A percentile compares a stretch with the other conserved stretches of the same genome.
Conservation (phyloP, 805 yeast species). For the Suhomyces emberorum region DNA sequence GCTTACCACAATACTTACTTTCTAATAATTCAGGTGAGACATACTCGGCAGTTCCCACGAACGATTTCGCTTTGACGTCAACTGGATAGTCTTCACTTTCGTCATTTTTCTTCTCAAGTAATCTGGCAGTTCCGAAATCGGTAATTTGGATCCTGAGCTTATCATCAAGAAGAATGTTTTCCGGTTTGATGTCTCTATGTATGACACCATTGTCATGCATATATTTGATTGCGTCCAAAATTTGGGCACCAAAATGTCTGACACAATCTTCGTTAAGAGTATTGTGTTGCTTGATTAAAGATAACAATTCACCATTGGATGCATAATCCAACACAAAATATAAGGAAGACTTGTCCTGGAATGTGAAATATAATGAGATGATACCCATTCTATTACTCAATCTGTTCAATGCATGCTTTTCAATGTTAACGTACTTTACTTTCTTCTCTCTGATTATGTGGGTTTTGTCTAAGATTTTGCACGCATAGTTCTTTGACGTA, state of each 20-base stretch:
- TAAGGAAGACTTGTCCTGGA: conserved; percentile 70
- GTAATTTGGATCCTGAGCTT: conserved; percentile 65
- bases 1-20: conserved; percentile 63
- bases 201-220: conserved; percentile 75
- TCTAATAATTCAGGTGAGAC: conserved; percentile 79
- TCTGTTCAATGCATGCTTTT: conserved; percentile 73
- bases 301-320: conserved; percentile 70
- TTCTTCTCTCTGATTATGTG: conserved; percentile 79
- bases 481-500: conserved; percentile 62
- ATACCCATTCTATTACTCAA: conserved; percentile 60
- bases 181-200: conserved; percentile 83
- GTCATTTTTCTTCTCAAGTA: conserved; percentile 51
- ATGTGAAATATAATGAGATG: conserved; percentile 68
- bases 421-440: conserved; percentile 81
- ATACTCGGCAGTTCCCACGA: conserved; percentile 84
- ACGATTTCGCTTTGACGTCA: conserved; percentile 70
- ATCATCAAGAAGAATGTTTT: conserved; percentile 65
- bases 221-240: conserved; percentile 66
- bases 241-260: conserved; percentile 67
- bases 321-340: conserved; percentile 80
- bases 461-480: conserved; percentile 70
- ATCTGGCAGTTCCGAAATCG: conserved; percentile 82
- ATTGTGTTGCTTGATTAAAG: conserved; percentile 66
- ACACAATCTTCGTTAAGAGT: conserved; percentile 68
- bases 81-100: conserved; percentile 55